phyloP scores from a whole-genome alignment of 2,329 filamentous ascomycete genomes.

The Pyrenochaeta sp. region DNA sequence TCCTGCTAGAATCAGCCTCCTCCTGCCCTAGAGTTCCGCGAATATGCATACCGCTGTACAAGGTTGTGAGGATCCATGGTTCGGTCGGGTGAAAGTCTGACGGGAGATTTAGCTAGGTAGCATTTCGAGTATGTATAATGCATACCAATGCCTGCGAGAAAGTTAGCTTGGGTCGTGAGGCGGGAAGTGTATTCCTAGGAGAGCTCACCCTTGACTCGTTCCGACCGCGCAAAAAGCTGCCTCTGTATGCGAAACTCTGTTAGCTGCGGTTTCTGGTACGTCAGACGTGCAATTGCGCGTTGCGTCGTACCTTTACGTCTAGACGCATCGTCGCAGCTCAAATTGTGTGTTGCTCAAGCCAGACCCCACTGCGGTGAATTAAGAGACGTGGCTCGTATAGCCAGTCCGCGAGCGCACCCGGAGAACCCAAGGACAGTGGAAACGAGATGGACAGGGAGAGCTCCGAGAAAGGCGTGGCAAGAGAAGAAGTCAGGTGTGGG shows the following conservation, averaged over 20 bases:
- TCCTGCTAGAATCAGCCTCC: constrained; percentile 62
- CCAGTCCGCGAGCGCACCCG: constrained; percentile 39
- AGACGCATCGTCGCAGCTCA: constrained; percentile 51
- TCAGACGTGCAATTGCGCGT: constrained; percentile 1
- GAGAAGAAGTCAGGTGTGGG: constrained; percentile 1
- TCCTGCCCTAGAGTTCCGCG: constrained; percentile 4
- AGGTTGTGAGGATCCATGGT: constrained; percentile 91
- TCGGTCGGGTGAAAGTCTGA: constrained; percentile 97
- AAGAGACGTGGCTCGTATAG: constrained; percentile 50
- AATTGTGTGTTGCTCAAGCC: constrained; percentile 35
- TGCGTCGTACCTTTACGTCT: constrained; percentile 53
- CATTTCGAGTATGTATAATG: constrained; percentile 7
- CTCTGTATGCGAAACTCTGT: constrained; percentile 63
- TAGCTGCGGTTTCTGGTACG: constrained; percentile 35
- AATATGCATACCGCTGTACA: constrained; percentile 80
- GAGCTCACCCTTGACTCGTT: constrained; percentile 78
- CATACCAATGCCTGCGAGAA: constrained; percentile 45
- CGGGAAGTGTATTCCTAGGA: constrained; percentile 3
- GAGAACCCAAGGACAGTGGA: constrained; percentile 7
- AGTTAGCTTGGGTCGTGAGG: constrained; percentile 25
- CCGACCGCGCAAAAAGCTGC: constrained; percentile 85
- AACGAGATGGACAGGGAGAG: constrained; percentile 1
- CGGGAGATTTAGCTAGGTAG: constrained; percentile 46
- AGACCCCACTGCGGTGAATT: constrained; percentile 22
- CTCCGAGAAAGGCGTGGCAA: background rate